phyloP scores from a whole-genome alignment of 352 stramenopile genomes.

The Phytophthora multivora region DNA sequence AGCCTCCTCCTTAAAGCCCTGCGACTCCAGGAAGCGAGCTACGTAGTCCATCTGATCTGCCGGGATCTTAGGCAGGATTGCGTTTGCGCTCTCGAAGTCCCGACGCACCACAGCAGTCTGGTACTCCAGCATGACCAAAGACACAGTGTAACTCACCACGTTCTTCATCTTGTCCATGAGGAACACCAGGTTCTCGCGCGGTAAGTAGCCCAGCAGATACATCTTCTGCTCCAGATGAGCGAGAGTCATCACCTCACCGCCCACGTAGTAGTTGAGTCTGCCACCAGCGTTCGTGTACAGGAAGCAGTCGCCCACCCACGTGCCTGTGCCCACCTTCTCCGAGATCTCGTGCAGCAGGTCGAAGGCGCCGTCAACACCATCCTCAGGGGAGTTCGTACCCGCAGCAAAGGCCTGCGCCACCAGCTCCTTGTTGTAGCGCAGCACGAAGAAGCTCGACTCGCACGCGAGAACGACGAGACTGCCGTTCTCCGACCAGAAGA shows the following conservation, averaged over 20 bases:
- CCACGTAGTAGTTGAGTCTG: conserved; percentile 99
- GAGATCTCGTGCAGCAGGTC: conserved; percentile 98
- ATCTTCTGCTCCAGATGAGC: conserved; percentile 95
- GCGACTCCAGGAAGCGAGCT: conserved; percentile 96
- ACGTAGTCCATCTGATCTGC: conserved; percentile 84
- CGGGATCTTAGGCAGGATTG: conserved; percentile 95
- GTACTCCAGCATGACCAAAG: conserved; percentile 97
- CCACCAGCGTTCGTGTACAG: conserved; percentile 96
- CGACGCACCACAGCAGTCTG: conserved; percentile 98
- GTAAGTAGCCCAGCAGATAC: conserved; percentile 98
- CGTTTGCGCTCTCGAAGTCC: conserved; percentile 98
- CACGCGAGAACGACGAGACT: conserved; percentile 96
- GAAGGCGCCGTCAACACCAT: conserved; percentile 98
- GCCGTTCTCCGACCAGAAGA: conserved; percentile 98
- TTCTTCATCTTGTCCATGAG: conserved; percentile 98
- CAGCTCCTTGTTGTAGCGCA: conserved; percentile 93
- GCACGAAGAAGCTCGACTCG: conserved; percentile 96
- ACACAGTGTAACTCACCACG: conserved; percentile 92
- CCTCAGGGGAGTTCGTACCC: conserved; percentile 89
- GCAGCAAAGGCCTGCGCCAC: conserved; percentile 90
- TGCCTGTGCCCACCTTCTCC: conserved; percentile 95
- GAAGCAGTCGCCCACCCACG: conserved; percentile 99
- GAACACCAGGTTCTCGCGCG: conserved; percentile 98
- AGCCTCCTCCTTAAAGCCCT: conserved; percentile 99
- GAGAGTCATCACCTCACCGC: conserved; percentile 98